Evolutionary conservation across 331 rosid species (phyloP).

Genomic region (Quercus lobata): DNA sequence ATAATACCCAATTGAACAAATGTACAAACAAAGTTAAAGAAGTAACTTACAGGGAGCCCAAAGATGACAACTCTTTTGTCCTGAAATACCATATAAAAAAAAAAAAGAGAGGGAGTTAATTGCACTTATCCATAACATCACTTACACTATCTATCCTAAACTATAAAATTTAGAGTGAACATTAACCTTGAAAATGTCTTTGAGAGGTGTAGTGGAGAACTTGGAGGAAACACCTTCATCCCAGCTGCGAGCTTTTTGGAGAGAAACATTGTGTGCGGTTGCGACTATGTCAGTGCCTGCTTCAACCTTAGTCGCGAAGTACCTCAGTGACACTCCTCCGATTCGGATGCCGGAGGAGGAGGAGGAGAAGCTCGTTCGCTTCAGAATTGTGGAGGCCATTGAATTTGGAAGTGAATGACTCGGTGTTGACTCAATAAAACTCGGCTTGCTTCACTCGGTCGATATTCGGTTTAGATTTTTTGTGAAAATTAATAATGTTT

Average conservation of each 20-base stretch:
- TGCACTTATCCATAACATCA: background rate
- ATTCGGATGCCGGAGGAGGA: slow-evolving; percentile 7
- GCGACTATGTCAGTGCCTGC: slow-evolving; percentile 68
- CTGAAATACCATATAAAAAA: slow-evolving; percentile 32
- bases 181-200: slow-evolving; percentile 70
- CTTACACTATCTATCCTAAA: too few species aligned
- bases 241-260: slow-evolving; percentile 93
- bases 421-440: too few species aligned
- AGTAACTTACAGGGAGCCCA: slow-evolving; percentile 87
- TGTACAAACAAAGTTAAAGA: background rate
- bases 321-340: slow-evolving; percentile 35
- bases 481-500: too few species aligned
- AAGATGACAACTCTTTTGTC: slow-evolving; percentile 86
- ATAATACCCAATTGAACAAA: background rate
- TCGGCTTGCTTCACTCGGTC: too few species aligned
- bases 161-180: too few species aligned
- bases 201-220: slow-evolving; percentile 77
- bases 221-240: slow-evolving; percentile 88
- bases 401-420: background rate
- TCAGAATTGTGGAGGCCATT: background rate
- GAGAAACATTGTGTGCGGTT: slow-evolving; percentile 68
- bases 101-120: background rate
- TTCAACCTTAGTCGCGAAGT: slow-evolving; percentile 49
- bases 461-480: too few species aligned
- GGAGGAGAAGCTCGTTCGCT: background rate